These are phyloP conservation scores for Rhizopogon vinicolor DNA, from an alignment of 768 basidiomycete species.

Conservation along the genomic window DNA sequence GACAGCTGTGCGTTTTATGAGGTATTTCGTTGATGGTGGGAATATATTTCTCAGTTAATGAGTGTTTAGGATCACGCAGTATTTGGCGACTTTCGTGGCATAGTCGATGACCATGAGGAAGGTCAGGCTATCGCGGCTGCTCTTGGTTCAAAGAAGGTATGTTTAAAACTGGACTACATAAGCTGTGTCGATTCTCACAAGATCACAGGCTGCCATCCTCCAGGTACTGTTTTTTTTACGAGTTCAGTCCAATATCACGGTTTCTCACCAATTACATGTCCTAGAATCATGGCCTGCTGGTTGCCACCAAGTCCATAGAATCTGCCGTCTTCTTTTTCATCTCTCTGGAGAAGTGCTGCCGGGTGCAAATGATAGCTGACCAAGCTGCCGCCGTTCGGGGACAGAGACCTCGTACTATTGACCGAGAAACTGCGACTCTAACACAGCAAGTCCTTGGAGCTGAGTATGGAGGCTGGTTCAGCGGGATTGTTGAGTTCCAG, in stretches of 20 bases:
- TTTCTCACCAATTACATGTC: not conserved
- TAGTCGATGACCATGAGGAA: slow-evolving; percentile 30
- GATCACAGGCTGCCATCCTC: slow-evolving; percentile 15
- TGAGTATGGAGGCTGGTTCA: slow-evolving; percentile 32
- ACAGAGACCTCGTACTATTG: not conserved
- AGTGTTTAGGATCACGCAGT: slow-evolving; percentile 21
- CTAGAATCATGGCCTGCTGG: slow-evolving; percentile 24
- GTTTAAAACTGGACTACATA: not conserved
- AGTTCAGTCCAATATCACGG: not conserved
- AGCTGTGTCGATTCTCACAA: not conserved
- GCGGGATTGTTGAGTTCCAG: slow-evolving; percentile 32
- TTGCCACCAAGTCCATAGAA: slow-evolving; percentile 19
- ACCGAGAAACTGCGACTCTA: slow-evolving; percentile 21
- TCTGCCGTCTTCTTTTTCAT: slow-evolving; percentile 20
- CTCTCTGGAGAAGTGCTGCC: slow-evolving; percentile 24
- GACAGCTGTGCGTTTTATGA: slow-evolving; percentile 30
- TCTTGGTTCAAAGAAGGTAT: slow-evolving; percentile 24
- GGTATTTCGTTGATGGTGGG: slow-evolving; percentile 2
- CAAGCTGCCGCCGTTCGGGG: slow-evolving; percentile 21
- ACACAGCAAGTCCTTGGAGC: slow-evolving; percentile 23
- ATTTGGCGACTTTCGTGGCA: slow-evolving; percentile 28
- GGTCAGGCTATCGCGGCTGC: slow-evolving; percentile 25
- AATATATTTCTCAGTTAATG: not conserved
- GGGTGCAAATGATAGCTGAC: slow-evolving; percentile 24
- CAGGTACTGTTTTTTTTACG: slow-evolving; percentile 5